Conservation (phyloP, 306 rosid species). For the Sechiopsis laciniata region DNA sequence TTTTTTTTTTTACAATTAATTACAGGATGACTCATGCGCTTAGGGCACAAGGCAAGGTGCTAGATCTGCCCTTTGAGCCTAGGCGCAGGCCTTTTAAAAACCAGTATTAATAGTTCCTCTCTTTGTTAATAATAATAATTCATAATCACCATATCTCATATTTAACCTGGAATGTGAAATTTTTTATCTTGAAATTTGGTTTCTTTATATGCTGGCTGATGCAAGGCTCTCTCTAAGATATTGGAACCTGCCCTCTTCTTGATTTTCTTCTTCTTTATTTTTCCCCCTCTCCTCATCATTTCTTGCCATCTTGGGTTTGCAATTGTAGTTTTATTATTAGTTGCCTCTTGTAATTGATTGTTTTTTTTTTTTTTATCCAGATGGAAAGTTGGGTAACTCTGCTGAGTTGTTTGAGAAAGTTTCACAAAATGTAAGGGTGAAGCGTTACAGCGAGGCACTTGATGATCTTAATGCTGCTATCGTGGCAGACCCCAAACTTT, state of each 20-base stretch:
- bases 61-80: too few relatives aligned
- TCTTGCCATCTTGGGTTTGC: neutral
- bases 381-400: slow-evolving; percentile 56
- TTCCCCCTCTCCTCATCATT: too few relatives aligned
- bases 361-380: slow-evolving; percentile 32
- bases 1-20: too few relatives aligned
- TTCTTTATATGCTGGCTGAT: neutral
- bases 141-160: neutral
- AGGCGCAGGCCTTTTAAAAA: too few relatives aligned
- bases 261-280: neutral
- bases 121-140: neutral
- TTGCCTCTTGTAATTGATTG: neutral
- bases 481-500: slow-evolving; percentile 80
- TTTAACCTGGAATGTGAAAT: neutral
- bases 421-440: slow-evolving; percentile 72
- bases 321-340: neutral
- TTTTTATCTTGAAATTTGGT: neutral
- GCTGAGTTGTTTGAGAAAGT: slow-evolving; percentile 81
- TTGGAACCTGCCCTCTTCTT: neutral
- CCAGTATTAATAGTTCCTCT: neutral
- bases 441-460: slow-evolving; percentile 80
- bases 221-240: neutral
- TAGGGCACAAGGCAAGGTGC: too few relatives aligned
- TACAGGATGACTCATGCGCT: too few relatives aligned
- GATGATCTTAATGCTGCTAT: slow-evolving; percentile 94